A percentile compares a stretch with the other conserved stretches of the same genome.
phyloP scores from a whole-genome alignment of 208 protist genomes.

The Leishmania amazonensis region DNA sequence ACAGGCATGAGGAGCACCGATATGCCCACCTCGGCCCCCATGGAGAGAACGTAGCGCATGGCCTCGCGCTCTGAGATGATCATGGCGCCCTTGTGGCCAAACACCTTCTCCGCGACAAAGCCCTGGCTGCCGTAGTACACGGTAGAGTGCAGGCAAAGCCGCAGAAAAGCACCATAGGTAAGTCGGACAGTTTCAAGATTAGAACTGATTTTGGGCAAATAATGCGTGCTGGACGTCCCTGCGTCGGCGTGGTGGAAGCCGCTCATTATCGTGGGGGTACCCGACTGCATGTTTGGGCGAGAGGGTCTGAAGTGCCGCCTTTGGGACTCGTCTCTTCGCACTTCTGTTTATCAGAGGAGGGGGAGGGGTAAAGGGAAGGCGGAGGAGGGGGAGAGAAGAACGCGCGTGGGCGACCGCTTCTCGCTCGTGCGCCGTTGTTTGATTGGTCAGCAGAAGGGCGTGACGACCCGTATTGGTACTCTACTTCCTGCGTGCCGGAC shows the following conservation, averaged over 20 bases:
- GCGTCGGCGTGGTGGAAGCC: slow-evolving; percentile 15
- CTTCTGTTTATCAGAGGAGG: neutral
- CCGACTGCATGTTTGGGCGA: neutral
- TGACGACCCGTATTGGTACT: neutral
- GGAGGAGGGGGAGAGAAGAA: neutral
- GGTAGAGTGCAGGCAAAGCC: slow-evolving; percentile 60
- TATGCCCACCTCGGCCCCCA: slow-evolving; percentile 57
- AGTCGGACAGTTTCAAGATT: slow-evolving; percentile 64
- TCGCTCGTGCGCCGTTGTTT: neutral
- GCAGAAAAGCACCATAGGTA: slow-evolving; percentile 61
- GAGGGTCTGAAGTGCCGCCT: neutral
- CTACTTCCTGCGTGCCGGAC: neutral
- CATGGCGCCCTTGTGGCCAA: slow-evolving; percentile 35
- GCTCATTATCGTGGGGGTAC: slow-evolving; percentile 12
- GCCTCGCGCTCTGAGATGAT: slow-evolving; percentile 31
- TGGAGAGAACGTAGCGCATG: slow-evolving; percentile 57
- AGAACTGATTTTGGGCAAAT: slow-evolving; percentile 53
- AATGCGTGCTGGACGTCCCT: slow-evolving; percentile 24
- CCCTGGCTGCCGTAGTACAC: slow-evolving; percentile 63
- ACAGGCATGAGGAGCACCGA: slow-evolving; percentile 65
- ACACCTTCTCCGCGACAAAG: slow-evolving; percentile 49
- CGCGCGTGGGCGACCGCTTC: neutral
- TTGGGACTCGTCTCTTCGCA: neutral
- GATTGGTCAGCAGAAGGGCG: neutral
- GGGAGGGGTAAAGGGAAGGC: neutral